Evolutionary conservation across 129 eudicot genomes (phyloP).

Genomic region (Gnaphalium uliginosum): DNA sequence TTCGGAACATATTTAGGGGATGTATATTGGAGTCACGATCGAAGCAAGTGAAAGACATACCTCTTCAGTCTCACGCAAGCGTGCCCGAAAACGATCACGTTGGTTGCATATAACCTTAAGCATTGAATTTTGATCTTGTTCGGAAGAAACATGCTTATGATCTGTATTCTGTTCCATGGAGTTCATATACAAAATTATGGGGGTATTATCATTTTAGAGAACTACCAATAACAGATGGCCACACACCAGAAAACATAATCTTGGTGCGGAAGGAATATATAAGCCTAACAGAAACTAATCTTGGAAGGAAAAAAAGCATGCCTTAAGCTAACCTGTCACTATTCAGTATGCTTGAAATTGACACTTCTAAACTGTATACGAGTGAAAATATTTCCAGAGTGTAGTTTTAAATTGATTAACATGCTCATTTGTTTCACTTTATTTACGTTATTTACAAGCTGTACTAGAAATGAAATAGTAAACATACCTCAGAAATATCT

Average conservation of each 20-base stretch:
- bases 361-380: neutral
- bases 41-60: constrained; percentile 34
- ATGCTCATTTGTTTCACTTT: neutral
- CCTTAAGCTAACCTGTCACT: neutral
- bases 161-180: constrained; percentile 59
- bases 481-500: constrained; percentile 59
- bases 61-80: constrained; percentile 96
- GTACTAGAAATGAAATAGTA: neutral
- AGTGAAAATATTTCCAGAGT: constrained; percentile 7
- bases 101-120: constrained; percentile 98
- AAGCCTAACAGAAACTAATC: neutral
- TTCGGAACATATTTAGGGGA: neutral
- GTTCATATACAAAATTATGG: constrained; percentile 20
- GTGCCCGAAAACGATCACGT: constrained; percentile 93
- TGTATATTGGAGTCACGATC: neutral
- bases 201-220: neutral
- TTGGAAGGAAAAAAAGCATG: neutral
- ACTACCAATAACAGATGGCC: constrained; percentile 8
- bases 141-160: constrained; percentile 64
- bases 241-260: neutral
- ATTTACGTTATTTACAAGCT: neutral
- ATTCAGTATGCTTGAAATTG: neutral
- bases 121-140: constrained; percentile 97
- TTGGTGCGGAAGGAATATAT: neutral
- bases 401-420: constrained; percentile 10